A percentile compares a stretch with the other conserved stretches of the same genome.
These are phyloP conservation scores for Teunomyces pallodes DNA, from an alignment of 805 yeast species.

Conservation along the genomic window DNA sequence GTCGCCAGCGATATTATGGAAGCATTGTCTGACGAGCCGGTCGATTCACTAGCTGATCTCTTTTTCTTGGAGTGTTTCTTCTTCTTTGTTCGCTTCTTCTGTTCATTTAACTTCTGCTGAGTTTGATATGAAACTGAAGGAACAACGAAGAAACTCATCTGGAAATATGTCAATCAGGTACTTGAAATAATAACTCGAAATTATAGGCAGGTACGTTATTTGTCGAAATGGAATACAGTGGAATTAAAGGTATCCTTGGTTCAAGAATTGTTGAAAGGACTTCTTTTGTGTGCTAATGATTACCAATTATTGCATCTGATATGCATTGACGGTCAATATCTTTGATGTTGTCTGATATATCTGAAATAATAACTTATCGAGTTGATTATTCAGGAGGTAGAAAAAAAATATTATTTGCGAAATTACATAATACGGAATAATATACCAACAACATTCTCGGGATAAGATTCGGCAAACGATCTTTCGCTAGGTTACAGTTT, in stretches of 20 bases:
- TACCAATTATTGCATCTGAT: not conserved
- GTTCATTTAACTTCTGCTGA: constrained; percentile 32
- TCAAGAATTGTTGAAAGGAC: not conserved
- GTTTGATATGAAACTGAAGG: constrained; percentile 42
- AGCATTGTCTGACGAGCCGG: constrained; percentile 2
- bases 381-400: not conserved
- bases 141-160: constrained; percentile 39
- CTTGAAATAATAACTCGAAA: not conserved
- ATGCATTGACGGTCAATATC: not conserved
- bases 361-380: not conserved
- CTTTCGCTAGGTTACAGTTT: not conserved
- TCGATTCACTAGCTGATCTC: not conserved
- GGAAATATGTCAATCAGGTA: not conserved
- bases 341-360: not conserved
- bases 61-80: not conserved
- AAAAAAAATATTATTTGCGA: not conserved
- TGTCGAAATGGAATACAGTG: not conserved
- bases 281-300: not conserved
- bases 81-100: constrained; percentile 15
- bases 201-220: not conserved
- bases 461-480: not conserved
- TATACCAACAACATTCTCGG: not conserved
- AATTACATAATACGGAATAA: not conserved
- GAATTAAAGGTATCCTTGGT: not conserved
- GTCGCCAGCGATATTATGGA: constrained; percentile 4